Evolutionary conservation across 371 early-diverging fungal genomes (phyloP).

Genomic region (Synchytrium microbalum): DNA sequence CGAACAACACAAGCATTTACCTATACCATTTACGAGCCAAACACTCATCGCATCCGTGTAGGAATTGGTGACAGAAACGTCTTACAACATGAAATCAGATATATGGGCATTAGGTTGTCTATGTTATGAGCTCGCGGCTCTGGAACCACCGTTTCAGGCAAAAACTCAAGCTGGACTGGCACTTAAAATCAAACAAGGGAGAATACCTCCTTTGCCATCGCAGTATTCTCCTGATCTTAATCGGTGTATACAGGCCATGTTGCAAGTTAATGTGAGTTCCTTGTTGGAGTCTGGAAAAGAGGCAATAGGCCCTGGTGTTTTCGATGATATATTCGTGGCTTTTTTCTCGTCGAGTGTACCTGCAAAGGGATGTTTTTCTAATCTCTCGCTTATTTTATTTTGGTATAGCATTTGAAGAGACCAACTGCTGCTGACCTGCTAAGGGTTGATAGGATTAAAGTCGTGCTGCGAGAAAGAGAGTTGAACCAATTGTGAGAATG

Average conservation of each 20-base stretch:
- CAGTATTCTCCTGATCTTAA: constrained; percentile 45
- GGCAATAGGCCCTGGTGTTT: not conserved
- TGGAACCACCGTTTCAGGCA: constrained; percentile 60
- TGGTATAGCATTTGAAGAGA: constrained; percentile 22
- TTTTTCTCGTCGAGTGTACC: not conserved
- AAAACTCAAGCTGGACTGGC: constrained; percentile 45
- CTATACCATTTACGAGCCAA: not conserved
- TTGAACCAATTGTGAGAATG: constrained; percentile 13
- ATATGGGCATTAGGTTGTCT: constrained; percentile 67
- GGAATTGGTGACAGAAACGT: constrained; percentile 54
- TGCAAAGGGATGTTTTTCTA: not conserved
- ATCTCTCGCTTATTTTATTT: constrained; percentile 7
- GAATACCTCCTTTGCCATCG: constrained; percentile 37
- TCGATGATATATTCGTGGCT: not conserved
- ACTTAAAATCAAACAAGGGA: constrained; percentile 45
- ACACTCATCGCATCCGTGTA: too few relatives aligned
- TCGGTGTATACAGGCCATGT: constrained; percentile 39
- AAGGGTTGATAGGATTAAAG: constrained; percentile 16
- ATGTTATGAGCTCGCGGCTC: constrained; percentile 57
- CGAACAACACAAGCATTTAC: not conserved
- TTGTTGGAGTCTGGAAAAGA: not conserved
- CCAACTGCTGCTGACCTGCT: constrained; percentile 32
- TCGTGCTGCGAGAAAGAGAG: constrained; percentile 21
- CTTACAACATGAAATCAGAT: constrained; percentile 58
- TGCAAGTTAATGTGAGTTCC: constrained; percentile 39